phyloP scores from a whole-genome alignment of 768 basidiomycete species.

The Phylloporus sp. region DNA sequence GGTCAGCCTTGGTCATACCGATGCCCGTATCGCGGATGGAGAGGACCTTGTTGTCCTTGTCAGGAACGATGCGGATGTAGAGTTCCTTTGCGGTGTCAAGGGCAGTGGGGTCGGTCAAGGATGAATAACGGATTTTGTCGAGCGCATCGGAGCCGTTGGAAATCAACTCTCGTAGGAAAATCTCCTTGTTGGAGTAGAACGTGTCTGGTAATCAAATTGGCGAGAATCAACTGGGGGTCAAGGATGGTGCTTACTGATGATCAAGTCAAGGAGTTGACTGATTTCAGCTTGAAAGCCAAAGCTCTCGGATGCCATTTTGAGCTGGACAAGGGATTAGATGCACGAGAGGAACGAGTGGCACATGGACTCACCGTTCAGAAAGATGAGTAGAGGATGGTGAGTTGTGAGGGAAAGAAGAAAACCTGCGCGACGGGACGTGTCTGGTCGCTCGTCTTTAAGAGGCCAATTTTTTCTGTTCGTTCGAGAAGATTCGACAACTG shows the following conservation, averaged over 20 bases:
- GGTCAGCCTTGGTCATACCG: constrained; percentile 99
- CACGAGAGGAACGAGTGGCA: neutral
- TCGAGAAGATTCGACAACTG: constrained; percentile 43
- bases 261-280: constrained; percentile 95
- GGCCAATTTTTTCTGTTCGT: constrained; percentile 21
- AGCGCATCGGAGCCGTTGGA: constrained; percentile 97
- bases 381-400: constrained; percentile 4
- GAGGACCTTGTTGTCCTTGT: constrained; percentile 93
- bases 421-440: constrained; percentile 15
- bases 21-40: constrained; percentile 93
- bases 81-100: constrained; percentile 93
- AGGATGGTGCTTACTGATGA: constrained; percentile 72
- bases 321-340: constrained; percentile 17
- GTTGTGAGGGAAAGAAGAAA: constrained; percentile 12
- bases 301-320: constrained; percentile 71
- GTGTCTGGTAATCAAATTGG: constrained; percentile 57
- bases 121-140: constrained; percentile 97
- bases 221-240: neutral
- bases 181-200: constrained; percentile 99
- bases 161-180: constrained; percentile 98
- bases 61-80: constrained; percentile 88
- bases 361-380: constrained; percentile 13
- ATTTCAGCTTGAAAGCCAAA: constrained; percentile 99
- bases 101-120: constrained; percentile 85
- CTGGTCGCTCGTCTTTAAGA: constrained; percentile 32